Evolutionary conservation across 306 rosid species (phyloP).

Genomic region (Cicer cuneatum): DNA sequence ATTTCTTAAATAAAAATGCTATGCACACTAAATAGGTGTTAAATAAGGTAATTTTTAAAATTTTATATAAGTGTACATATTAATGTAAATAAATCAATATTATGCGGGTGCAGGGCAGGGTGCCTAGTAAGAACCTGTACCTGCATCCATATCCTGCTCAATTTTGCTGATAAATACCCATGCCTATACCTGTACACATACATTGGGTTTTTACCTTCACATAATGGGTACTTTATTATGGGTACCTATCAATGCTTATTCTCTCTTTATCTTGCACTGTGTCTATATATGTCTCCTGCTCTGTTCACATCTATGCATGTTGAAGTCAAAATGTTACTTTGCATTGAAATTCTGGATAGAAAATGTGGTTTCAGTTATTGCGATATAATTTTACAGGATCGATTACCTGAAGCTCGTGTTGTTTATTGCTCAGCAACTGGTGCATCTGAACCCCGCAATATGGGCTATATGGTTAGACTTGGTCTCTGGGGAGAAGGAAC

Average conservation of each 20-base stretch:
- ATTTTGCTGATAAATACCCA: neutral
- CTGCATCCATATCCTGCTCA: neutral
- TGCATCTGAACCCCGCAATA: slow-evolving; percentile 96
- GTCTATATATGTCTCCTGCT: slow-evolving; percentile 3
- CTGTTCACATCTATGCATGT: neutral
- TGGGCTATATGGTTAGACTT: slow-evolving; percentile 99
- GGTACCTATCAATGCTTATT: neutral
- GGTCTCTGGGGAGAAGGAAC: slow-evolving; percentile 99
- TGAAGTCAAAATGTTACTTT: slow-evolving; percentile 32
- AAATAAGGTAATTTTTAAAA: neutral
- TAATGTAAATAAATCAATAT: neutral
- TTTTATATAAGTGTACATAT: neutral
- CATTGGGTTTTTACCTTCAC: neutral
- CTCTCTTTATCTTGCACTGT: neutral
- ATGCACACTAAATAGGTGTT: neutral
- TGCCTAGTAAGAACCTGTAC: neutral
- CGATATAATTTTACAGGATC: slow-evolving; percentile 64
- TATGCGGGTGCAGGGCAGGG: neutral
- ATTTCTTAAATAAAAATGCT: slow-evolving; percentile 1
- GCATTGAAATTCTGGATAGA: slow-evolving; percentile 28
- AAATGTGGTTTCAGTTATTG: slow-evolving; percentile 30
- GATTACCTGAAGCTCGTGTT: slow-evolving; percentile 88
- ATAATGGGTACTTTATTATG: neutral
- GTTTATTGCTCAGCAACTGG: slow-evolving; percentile 99
- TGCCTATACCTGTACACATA: neutral